Conservation (phyloP, 2,329 filamentous ascomycete genomes). For the Lachnellula suecica region DNA sequence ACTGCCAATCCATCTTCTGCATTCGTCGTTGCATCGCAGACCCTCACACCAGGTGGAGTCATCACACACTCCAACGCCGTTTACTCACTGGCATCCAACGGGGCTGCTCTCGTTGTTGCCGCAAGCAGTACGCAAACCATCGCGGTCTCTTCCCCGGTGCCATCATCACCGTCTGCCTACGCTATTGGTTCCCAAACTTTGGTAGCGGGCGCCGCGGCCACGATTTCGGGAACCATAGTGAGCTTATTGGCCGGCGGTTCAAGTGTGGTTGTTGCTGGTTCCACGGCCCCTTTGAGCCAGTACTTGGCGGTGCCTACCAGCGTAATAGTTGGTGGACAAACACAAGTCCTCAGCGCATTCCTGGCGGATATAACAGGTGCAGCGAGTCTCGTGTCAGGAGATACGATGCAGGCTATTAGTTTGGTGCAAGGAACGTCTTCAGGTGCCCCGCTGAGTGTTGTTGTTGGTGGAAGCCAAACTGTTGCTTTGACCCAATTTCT, state of each 20-base stretch:
- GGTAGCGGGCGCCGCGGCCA: background rate
- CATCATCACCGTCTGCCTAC: conserved; percentile 1
- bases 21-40: background rate
- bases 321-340: background rate
- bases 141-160: background rate
- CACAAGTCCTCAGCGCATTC: background rate
- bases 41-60: conserved; percentile 1
- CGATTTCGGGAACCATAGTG: conserved; percentile 3
- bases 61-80: conserved; percentile 2
- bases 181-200: conserved; percentile 2
- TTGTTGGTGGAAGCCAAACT: conserved; percentile 1
- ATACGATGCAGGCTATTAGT: background rate
- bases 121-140: background rate
- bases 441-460: background rate
- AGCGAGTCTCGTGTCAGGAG: background rate
- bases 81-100: background rate
- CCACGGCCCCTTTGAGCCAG: background rate
- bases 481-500: background rate
- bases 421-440: background rate
- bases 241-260: background rate
- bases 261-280: background rate
- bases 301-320: background rate
- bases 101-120: background rate
- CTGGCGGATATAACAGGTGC: background rate
- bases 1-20: background rate